Base-by-base conservation (phyloP, 768 basidiomycete genomes). In the Collybiopsis luxurians region DNA sequence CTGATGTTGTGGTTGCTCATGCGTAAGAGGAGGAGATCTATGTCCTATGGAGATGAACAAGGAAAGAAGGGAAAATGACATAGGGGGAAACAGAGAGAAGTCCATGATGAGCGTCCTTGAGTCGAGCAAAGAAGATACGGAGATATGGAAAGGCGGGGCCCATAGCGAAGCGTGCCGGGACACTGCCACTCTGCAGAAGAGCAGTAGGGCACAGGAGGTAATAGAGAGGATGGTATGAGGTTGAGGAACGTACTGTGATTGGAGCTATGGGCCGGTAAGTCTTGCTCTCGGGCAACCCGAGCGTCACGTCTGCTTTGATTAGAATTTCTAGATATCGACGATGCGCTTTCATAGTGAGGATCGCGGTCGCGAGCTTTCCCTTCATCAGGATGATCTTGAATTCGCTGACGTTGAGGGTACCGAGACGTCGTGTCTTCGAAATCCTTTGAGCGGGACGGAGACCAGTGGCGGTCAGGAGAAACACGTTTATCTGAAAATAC, bases 51-150 rank as follows among this genome's bases (percentile, higher is more conserved):
- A 64, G 38, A 51, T 34, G 24, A 51, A 24, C 21, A 39, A 51
- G 19, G 36, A 24, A 71, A 67, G 71, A 62, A 61, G 26, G 52
- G 66, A 66, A 68, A 60, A 62, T 44, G 51, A 27, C 34, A 47
- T 55, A 31, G 63, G 61, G 60, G 59, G 66, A 63, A 71, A 66
- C 61, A 64, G 66, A 61, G 62, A 65, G 63, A 66, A 69, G 66
- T 76, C 77, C 77, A 75, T 67, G 66, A 68, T 71, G 65, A 75
- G 69, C 68, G 70, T 72, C 74, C 70, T 74, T 68, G 69, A 64
- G 67, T 73, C 68, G 70, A 69, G 56, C 54, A 64, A 31, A 60
- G 59, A 59, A 63, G 66, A 59, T 65, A 47, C 63, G 61, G 68
- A 69, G 64, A 65, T 58, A 64, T 65, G 56, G 55, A 60, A 66